Percentiles rank a stretch among this genome's conserved stretches.
These are phyloP conservation scores for Xylaria hypoxylon DNA, from an alignment of 2,329 filamentous ascomycete species.

Conservation along the genomic window DNA sequence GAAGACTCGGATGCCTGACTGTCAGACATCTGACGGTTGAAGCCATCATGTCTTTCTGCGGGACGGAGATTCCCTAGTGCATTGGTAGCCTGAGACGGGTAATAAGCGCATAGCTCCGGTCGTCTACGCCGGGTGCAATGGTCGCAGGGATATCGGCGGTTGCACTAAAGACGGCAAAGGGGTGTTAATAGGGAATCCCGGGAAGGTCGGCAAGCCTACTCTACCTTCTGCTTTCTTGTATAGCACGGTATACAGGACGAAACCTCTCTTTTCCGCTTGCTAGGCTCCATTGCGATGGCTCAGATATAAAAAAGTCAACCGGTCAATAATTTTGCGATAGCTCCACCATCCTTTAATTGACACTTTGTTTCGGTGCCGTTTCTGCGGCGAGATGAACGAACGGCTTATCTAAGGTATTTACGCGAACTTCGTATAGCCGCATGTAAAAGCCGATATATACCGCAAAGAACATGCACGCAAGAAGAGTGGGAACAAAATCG, in stretches of 20 bases:
- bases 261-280: conserved; percentile 31
- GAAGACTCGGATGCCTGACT: not conserved
- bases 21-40: not conserved
- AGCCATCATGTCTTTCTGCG: not conserved
- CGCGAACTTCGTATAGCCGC: too few relatives aligned
- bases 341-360: not conserved
- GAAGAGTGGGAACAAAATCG: too few relatives aligned
- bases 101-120: conserved; percentile 37
- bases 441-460: too few relatives aligned
- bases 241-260: conserved; percentile 40
- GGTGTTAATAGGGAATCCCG: not conserved
- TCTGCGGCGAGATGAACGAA: not conserved
- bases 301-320: not conserved
- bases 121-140: conserved; percentile 37
- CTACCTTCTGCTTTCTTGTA: conserved; percentile 40
- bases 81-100: conserved; percentile 11
- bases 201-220: not conserved
- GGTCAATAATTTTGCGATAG: not conserved
- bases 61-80: not conserved
- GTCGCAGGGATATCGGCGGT: conserved; percentile 36
- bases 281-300: conserved; percentile 17
- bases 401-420: too few relatives aligned
- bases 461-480: too few relatives aligned
- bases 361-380: not conserved
- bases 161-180: conserved; percentile 29